Evolutionary conservation across 1,139 yeast species (phyloP).

Genomic region (Magnusiomyces fungicola): DNA sequence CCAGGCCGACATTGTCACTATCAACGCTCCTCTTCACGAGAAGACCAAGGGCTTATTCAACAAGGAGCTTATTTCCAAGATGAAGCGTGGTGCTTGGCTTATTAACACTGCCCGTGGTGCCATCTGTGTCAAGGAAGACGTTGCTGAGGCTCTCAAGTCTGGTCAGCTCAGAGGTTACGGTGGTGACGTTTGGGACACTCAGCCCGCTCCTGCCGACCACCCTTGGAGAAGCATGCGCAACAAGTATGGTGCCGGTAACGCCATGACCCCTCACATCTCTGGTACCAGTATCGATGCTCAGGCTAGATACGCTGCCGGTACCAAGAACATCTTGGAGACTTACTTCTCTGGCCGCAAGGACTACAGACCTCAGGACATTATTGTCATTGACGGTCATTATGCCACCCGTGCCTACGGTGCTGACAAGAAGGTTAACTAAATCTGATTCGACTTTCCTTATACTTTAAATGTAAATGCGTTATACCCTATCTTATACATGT

Average conservation of each 20-base stretch:
- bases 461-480: too few species aligned
- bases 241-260: slow-evolving; percentile 67
- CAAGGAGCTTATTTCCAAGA: slow-evolving; percentile 58
- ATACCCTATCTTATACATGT: too few species aligned
- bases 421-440: too few species aligned
- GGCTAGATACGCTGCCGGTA: slow-evolving; percentile 63
- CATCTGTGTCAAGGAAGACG: slow-evolving; percentile 62
- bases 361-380: slow-evolving; percentile 67
- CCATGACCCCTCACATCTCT: slow-evolving; percentile 78
- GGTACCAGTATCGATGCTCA: slow-evolving; percentile 82
- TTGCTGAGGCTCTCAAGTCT: slow-evolving; percentile 61
- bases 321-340: slow-evolving; percentile 53
- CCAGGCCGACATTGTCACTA: slow-evolving; percentile 66
- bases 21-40: slow-evolving; percentile 73
- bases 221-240: slow-evolving; percentile 71
- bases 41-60: slow-evolving; percentile 59
- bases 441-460: too few species aligned
- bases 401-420: slow-evolving; percentile 70
- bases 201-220: slow-evolving; percentile 70
- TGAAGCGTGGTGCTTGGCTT: slow-evolving; percentile 71
- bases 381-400: slow-evolving; percentile 63
- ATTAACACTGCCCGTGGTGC: slow-evolving; percentile 87
- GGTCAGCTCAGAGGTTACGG: slow-evolving; percentile 76
- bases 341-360: slow-evolving; percentile 57
- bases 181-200: slow-evolving; percentile 80